Evolutionary conservation across 495 filamentous ascomycete genomes (phyloP).

Genomic region (Daldinia childiae): DNA sequence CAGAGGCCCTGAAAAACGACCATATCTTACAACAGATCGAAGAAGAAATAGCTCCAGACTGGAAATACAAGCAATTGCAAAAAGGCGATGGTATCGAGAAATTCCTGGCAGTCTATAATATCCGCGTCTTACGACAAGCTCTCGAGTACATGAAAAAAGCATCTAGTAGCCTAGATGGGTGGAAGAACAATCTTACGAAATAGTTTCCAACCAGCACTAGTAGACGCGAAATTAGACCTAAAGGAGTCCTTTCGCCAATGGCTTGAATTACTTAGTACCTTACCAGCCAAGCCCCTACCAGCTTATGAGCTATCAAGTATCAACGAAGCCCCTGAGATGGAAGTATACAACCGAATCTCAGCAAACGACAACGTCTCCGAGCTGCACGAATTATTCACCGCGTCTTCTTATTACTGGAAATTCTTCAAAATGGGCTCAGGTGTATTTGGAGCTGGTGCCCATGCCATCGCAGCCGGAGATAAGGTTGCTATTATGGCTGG

Average conservation of each 20-base stretch:
- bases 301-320: background rate
- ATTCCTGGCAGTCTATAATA: background rate
- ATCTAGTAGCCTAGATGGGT: background rate
- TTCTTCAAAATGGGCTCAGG: constrained; percentile 2
- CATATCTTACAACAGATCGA: background rate
- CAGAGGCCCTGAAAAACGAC: background rate
- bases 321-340: background rate
- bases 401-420: background rate
- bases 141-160: constrained; percentile 10
- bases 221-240: background rate
- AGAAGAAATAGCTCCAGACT: constrained; percentile 1
- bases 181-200: background rate
- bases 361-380: background rate
- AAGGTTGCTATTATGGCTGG: constrained; percentile 1
- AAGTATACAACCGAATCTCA: constrained; percentile 3
- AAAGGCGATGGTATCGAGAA: background rate
- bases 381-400: constrained; percentile 2
- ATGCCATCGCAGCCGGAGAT: background rate
- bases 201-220: background rate
- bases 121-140: background rate
- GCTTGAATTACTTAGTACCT: background rate
- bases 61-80: background rate
- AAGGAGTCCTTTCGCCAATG: background rate
- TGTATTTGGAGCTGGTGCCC: background rate
- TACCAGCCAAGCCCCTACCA: background rate